Conservation (phyloP, 345 rosid species). For the Euphorbia peplus region DNA sequence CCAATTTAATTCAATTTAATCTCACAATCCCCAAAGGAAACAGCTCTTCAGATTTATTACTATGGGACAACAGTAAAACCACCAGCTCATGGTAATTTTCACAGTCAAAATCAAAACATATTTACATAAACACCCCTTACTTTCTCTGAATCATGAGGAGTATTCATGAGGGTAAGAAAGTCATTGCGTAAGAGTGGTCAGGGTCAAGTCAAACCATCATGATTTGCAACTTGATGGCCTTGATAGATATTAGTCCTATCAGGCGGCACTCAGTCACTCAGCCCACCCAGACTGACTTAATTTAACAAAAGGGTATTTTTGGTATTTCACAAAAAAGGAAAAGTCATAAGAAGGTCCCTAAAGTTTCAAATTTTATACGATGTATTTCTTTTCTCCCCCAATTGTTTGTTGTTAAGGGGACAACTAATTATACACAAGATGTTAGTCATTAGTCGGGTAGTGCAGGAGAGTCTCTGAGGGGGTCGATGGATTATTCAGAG, state of each 20-base stretch:
- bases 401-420: no score
- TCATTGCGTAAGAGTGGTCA: conserved; percentile 12
- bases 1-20: not conserved
- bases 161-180: not conserved
- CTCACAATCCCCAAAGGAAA: not conserved
- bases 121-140: not conserved
- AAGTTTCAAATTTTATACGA: not conserved
- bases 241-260: conserved; percentile 26
- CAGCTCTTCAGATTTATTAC: not conserved
- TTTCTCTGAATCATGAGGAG: not conserved
- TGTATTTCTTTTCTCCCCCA: no score
- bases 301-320: not conserved
- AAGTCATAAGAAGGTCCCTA: not conserved
- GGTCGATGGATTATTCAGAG: no score
- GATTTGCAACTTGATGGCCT: conserved; percentile 16
- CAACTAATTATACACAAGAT: no score
- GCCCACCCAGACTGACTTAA: conserved; percentile 35
- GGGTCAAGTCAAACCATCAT: conserved; percentile 18
- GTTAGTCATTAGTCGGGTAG: no score
- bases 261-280: conserved; percentile 38
- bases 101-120: not conserved
- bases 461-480: no score
- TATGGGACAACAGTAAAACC: not conserved
- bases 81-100: not conserved
- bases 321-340: not conserved